Evolutionary conservation across 306 rosid species (phyloP), one percentile per base, ranked within the genome.

Genomic region (Mucuna pruriens): DNA sequence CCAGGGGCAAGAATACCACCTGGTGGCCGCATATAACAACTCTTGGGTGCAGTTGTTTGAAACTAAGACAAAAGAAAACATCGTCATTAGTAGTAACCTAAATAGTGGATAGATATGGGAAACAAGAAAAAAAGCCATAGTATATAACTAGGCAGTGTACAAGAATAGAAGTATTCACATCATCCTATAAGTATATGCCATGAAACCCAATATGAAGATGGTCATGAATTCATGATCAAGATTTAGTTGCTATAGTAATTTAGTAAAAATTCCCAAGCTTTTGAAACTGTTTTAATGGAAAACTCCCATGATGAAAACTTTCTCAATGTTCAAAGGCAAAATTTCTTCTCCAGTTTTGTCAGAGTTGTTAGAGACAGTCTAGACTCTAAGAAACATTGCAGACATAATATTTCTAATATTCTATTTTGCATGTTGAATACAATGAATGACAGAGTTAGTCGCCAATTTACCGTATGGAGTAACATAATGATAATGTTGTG

Each of bases 1-100:
- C 92, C 94, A 11, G 98, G 97, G 61, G 95, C 86, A 84, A 95
- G 98, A 64, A 95, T 88, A 29, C 98, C 97, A 22, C 97, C 97
- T 2, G 98, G 95, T 86, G 97, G 98, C 42, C 97, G 97, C 98
- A 95, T 95, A 86, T 90, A 95, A 75, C 98, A 95, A 77, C 98
- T 95, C 90, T 94, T 94, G 38, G 98, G 98, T 20, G 98, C 98
- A 61, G 98, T 95, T 65, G 98, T 95, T 92, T 95, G 98, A 82
- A 95, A 95, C 98, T 95, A 69, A 63, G 80, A 86, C 80, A 77
- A 58, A 78, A 78, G 72, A 83, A 86, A 15, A 74, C 2, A 74
- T 71, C 69, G 77, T 42, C 33, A 39, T 83, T 36, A 65, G 74
- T 33, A 29, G 77, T 38, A 67, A 74, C 10, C 58, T 57, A 29